These are phyloP conservation scores for Dothiorella sarmentorum DNA, from an alignment of 2,329 filamentous ascomycete genomes.

Conservation along the genomic window DNA sequence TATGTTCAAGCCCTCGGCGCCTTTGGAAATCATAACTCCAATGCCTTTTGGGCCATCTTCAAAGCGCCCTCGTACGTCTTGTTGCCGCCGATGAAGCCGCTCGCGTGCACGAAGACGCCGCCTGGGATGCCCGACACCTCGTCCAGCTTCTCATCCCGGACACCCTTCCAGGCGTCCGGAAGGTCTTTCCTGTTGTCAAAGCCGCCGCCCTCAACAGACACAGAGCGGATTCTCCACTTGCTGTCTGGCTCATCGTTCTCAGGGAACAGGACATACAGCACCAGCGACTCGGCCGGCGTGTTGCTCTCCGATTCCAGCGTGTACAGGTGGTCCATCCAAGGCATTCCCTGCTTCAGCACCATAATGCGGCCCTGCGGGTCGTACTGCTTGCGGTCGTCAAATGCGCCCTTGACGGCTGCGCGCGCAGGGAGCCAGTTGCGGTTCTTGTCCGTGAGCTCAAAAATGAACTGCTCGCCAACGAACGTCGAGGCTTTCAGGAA, in stretches of 20 bases:
- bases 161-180: conserved; percentile 86
- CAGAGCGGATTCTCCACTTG: conserved; percentile 92
- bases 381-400: conserved; percentile 62
- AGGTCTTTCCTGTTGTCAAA: conserved; percentile 91
- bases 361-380: conserved; percentile 76
- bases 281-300: conserved; percentile 50
- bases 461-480: conserved; percentile 84
- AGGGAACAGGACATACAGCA: conserved; percentile 87
- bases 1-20: not conserved
- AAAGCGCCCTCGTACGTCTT: conserved; percentile 84
- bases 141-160: conserved; percentile 82
- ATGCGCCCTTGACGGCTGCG: conserved; percentile 72
- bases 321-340: conserved; percentile 97
- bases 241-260: conserved; percentile 71
- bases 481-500: conserved; percentile 75
- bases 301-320: conserved; percentile 64
- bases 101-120: conserved; percentile 88
- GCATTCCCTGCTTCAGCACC: conserved; percentile 76
- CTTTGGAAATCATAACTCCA: not conserved
- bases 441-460: conserved; percentile 73
- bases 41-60: conserved; percentile 77
- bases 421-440: conserved; percentile 84
- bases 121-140: conserved; percentile 65
- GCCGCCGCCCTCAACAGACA: conserved; percentile 78
- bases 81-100: conserved; percentile 95